These are phyloP conservation scores for Phytophthora sp. DNA, from an alignment of 352 stramenopile genomes.

Conservation along the genomic window DNA sequence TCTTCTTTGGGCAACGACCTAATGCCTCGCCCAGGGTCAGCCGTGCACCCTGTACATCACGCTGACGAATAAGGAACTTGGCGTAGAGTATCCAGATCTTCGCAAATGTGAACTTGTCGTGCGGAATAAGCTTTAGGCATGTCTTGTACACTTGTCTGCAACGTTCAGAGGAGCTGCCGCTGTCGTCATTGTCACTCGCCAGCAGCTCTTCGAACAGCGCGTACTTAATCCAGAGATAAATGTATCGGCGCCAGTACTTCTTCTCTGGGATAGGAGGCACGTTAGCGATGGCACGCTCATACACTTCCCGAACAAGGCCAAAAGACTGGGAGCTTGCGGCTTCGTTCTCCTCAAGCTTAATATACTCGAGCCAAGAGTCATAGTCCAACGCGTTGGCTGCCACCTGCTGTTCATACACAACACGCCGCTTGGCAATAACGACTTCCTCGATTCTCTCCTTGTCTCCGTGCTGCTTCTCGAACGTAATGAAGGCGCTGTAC, in stretches of 20 bases:
- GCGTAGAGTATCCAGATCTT: constrained; percentile 99
- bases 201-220: constrained; percentile 97
- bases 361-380: constrained; percentile 99
- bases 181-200: constrained; percentile 62
- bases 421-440: constrained; percentile 94
- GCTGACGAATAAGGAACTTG: constrained; percentile 96
- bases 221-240: constrained; percentile 99
- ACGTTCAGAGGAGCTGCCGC: constrained; percentile 52
- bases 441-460: constrained; percentile 96
- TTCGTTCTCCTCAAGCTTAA: constrained; percentile 96
- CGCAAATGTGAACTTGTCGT: constrained; percentile 97
- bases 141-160: constrained; percentile 95
- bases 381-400: constrained; percentile 94
- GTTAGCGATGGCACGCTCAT: constrained; percentile 95
- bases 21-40: constrained; percentile 95
- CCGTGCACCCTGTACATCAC: constrained; percentile 91
- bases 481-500: constrained; percentile 96
- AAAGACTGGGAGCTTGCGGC: constrained; percentile 59
- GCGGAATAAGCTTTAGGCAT: constrained; percentile 94
- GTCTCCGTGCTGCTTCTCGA: constrained; percentile 99
- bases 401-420: constrained; percentile 95
- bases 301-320: constrained; percentile 92
- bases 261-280: constrained; percentile 96
- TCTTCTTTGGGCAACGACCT: constrained; percentile 93
- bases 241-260: constrained; percentile 98